Evolutionary conservation across 1,284 basidiomycete species (phyloP).

Genomic region (Fistulinella cinereoalba): DNA sequence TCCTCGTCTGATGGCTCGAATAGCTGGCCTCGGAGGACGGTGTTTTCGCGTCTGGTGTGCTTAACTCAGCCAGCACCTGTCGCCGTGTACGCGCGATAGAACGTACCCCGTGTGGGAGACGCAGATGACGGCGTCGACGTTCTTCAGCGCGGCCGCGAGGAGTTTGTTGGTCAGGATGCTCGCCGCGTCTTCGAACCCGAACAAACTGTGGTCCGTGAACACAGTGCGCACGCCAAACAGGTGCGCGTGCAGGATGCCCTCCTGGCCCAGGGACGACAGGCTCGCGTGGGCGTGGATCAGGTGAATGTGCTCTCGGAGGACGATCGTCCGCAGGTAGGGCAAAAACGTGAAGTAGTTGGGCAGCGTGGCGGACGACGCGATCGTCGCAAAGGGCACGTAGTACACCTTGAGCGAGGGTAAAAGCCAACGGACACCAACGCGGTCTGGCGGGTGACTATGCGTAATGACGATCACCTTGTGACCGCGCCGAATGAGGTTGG

Average conservation of each 20-base stretch:
- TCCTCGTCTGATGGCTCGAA: slow-evolving; percentile 48
- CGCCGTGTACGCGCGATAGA: not conserved
- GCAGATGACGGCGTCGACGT: slow-evolving; percentile 92
- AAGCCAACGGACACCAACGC: slow-evolving; percentile 88
- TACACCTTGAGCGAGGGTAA: slow-evolving; percentile 89
- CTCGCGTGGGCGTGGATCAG: slow-evolving; percentile 93
- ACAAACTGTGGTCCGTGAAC: slow-evolving; percentile 96
- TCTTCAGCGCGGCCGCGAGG: slow-evolving; percentile 79
- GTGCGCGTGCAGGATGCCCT: slow-evolving; percentile 88
- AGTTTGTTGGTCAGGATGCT: slow-evolving; percentile 98
- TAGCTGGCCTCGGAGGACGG: slow-evolving; percentile 82
- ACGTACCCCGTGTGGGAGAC: slow-evolving; percentile 94
- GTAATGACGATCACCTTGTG: slow-evolving; percentile 97
- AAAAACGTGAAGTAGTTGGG: slow-evolving; percentile 93
- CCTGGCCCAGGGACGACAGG: slow-evolving; percentile 87
- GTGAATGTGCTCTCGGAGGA: slow-evolving; percentile 84
- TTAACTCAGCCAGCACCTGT: not conserved
- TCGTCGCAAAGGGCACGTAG: slow-evolving; percentile 85
- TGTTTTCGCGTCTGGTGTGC: slow-evolving; percentile 80
- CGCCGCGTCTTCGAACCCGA: slow-evolving; percentile 94
- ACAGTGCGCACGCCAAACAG: slow-evolving; percentile 82
- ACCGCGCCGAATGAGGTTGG: slow-evolving; percentile 78
- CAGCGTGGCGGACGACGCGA: slow-evolving; percentile 88
- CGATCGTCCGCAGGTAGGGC: slow-evolving; percentile 87
- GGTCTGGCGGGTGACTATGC: slow-evolving; percentile 83